phyloP scores from a whole-genome alignment of 768 basidiomycete genomes.

The Cyclocybe aegerita region DNA sequence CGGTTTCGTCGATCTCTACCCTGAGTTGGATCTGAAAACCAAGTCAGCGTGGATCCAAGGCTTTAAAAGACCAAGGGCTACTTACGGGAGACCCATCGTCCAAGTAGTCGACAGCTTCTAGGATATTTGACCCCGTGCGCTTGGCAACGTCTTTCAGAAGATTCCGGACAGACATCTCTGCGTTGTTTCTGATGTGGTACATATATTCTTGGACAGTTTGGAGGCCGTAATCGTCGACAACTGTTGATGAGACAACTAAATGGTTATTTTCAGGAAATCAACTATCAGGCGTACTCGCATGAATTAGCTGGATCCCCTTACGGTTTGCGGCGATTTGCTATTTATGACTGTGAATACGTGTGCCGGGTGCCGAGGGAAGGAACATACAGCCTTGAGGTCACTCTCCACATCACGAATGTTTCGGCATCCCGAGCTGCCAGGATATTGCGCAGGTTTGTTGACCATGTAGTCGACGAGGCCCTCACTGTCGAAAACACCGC shows the following conservation, averaged over 20 bases:
- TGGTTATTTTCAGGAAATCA: slow-evolving; percentile 3
- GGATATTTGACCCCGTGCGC: slow-evolving; percentile 60
- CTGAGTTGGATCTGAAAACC: slow-evolving; percentile 61
- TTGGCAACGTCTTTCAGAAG: slow-evolving; percentile 75
- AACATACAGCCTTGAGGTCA: slow-evolving; percentile 81
- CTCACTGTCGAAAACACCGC: slow-evolving; percentile 75
- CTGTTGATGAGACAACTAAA: slow-evolving; percentile 30
- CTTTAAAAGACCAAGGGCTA: slow-evolving; percentile 6
- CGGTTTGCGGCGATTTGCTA: slow-evolving; percentile 95
- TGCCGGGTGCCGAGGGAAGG: not conserved
- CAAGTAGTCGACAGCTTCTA: slow-evolving; percentile 78
- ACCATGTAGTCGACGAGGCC: slow-evolving; percentile 80
- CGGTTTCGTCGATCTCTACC: slow-evolving; percentile 72
- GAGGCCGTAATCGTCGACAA: slow-evolving; percentile 85
- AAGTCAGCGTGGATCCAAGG: not conserved
- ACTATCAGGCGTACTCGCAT: slow-evolving; percentile 52
- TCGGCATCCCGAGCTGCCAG: slow-evolving; percentile 84
- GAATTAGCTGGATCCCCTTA: slow-evolving; percentile 86
- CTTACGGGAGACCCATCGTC: slow-evolving; percentile 85
- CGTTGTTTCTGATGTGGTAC: slow-evolving; percentile 87
- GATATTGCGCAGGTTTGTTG: slow-evolving; percentile 76
- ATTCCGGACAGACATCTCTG: slow-evolving; percentile 82
- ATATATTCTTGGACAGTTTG: slow-evolving; percentile 91
- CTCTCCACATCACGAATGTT: slow-evolving; percentile 90
- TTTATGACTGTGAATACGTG: slow-evolving; percentile 1